phyloP scores from a whole-genome alignment of 2,329 filamentous ascomycete species.

The Xylariaceae sp. region DNA sequence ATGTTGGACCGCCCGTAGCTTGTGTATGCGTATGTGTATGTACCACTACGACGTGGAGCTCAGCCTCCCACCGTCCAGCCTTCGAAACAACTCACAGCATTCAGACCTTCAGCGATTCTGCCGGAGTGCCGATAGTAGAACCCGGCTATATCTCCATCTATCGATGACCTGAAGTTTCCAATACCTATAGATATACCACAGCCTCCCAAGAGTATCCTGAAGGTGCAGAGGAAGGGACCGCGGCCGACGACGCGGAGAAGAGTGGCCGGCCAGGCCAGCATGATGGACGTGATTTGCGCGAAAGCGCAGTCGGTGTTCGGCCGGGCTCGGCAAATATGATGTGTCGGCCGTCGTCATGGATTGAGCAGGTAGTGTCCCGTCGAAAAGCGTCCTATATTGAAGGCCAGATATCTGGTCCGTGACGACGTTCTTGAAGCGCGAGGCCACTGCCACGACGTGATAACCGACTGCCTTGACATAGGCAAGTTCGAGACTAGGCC shows the following conservation, averaged over 20 bases:
- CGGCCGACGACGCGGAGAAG: constrained; percentile 13
- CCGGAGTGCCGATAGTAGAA: too few species aligned
- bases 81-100: too few species aligned
- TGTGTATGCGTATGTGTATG: neutral
- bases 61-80: neutral
- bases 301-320: constrained; percentile 21
- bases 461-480: neutral
- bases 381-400: neutral
- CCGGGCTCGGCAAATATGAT: constrained; percentile 11
- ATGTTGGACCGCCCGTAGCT: neutral
- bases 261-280: constrained; percentile 25
- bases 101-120: too few species aligned
- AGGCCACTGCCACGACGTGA: neutral
- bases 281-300: constrained; percentile 29
- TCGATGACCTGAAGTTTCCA: too few species aligned
- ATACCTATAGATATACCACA: neutral
- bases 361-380: neutral
- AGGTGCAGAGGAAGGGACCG: too few species aligned
- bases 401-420: neutral
- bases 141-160: too few species aligned
- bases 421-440: neutral
- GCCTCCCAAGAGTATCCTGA: neutral
- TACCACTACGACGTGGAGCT: neutral
- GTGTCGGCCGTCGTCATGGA: constrained; percentile 6
- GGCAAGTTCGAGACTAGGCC: neutral